Evolutionary conservation across 2,329 filamentous ascomycete genomes (phyloP).

Genomic region (Teratosphaeria pseudoeucalypti): DNA sequence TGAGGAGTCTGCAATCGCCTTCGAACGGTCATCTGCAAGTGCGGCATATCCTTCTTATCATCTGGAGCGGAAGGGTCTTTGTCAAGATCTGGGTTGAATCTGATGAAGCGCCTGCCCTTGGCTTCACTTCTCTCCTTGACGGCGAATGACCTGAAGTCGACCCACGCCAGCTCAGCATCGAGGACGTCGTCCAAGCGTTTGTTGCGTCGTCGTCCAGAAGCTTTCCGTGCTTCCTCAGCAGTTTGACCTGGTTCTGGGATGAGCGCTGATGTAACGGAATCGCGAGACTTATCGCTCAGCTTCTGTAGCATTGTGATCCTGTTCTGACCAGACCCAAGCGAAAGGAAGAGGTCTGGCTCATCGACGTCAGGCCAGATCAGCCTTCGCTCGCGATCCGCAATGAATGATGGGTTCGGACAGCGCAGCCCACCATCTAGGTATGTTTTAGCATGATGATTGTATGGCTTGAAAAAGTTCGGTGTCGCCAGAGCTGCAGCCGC

Average conservation of each 20-base stretch:
- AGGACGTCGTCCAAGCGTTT: constrained; percentile 24
- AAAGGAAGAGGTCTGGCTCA: constrained; percentile 26
- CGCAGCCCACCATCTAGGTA: constrained; percentile 43
- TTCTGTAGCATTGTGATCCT: constrained; percentile 20
- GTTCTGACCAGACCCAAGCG: constrained; percentile 26
- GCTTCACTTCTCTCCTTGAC: constrained; percentile 15
- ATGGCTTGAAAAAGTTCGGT: constrained; percentile 42
- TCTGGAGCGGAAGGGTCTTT: constrained; percentile 25
- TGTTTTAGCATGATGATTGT: constrained; percentile 36
- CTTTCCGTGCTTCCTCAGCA: constrained; percentile 7
- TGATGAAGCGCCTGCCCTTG: constrained; percentile 22
- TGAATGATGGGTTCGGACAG: constrained; percentile 41
- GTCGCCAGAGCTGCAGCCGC: constrained; percentile 42
- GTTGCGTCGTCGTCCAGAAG: constrained; percentile 12
- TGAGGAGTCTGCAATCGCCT: constrained; percentile 19
- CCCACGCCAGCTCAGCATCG: constrained; percentile 28
- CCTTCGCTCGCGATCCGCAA: constrained; percentile 38
- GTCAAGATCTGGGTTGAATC: constrained; percentile 27
- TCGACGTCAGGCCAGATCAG: constrained; percentile 25
- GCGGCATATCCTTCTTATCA: constrained; percentile 25
- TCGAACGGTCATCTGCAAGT: constrained; percentile 23
- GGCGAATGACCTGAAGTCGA: constrained; percentile 22
- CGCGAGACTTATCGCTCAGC: constrained; percentile 16
- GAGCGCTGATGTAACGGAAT: constrained; percentile 1
- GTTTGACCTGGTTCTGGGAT: constrained; percentile 4